phyloP scores from a whole-genome alignment of 805 yeast genomes.

The Lipomyces kockii region DNA sequence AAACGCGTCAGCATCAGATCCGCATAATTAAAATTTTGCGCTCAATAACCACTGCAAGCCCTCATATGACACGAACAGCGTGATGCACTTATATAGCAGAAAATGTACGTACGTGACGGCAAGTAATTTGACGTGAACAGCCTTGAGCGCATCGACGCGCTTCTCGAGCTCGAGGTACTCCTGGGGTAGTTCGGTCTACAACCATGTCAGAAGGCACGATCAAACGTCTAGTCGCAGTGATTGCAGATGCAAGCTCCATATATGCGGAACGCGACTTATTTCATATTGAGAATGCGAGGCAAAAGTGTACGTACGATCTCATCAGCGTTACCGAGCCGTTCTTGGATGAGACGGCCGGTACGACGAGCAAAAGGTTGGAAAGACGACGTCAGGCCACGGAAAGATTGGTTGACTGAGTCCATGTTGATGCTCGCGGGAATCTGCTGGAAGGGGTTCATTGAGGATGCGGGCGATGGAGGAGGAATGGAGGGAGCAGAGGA shows the following conservation, averaged over 20 bases:
- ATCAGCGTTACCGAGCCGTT: conserved; percentile 75
- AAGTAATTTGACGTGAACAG: conserved; percentile 63
- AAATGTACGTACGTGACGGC: conserved; percentile 52
- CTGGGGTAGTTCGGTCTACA: conserved; percentile 73
- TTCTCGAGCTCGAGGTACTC: conserved; percentile 78
- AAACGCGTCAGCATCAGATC: conserved; percentile 44
- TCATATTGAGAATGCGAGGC: neutral
- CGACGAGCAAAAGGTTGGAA: conserved; percentile 80
- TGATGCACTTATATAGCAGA: conserved; percentile 42
- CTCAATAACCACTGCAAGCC: neutral
- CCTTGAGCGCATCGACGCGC: conserved; percentile 72
- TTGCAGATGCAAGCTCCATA: neutral
- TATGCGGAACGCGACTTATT: too few relatives aligned
- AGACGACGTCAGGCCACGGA: conserved; percentile 48
- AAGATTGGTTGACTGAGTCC: conserved; percentile 47
- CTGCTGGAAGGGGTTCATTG: conserved; percentile 31
- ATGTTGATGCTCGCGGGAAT: conserved; percentile 28
- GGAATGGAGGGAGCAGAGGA: neutral
- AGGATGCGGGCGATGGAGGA: neutral
- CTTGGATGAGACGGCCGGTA: conserved; percentile 78
- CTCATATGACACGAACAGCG: neutral
- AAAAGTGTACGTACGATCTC: conserved; percentile 54
- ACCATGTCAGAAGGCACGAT: conserved; percentile 1
- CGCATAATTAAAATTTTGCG: conserved; percentile 40
- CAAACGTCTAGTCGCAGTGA: neutral